Percentiles rank a stretch among this genome's conserved stretches.
Conservation (phyloP, 495 filamentous ascomycete genomes). For the Aspergillus asperescens region DNA sequence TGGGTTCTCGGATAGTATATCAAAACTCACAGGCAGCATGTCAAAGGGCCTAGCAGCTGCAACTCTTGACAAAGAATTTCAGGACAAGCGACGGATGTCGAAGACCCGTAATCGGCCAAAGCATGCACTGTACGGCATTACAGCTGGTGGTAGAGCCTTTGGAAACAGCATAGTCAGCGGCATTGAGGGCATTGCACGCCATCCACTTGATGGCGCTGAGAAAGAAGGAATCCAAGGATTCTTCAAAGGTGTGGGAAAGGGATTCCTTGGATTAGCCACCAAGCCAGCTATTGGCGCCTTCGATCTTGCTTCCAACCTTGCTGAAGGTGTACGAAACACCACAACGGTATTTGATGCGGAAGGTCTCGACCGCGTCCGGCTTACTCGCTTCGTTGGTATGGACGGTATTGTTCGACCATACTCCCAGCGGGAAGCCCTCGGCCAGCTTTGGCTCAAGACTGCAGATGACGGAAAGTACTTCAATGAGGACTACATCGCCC, state of each 20-base stretch:
- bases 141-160: conserved; percentile 90
- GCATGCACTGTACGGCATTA: conserved; percentile 94
- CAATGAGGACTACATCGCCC: conserved; percentile 94
- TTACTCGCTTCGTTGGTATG: conserved; percentile 83
- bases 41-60: conserved; percentile 93
- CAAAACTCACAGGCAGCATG: conserved; percentile 93
- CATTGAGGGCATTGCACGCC: conserved; percentile 84
- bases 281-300: conserved; percentile 97
- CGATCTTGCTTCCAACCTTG: conserved; percentile 92
- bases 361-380: conserved; percentile 86
- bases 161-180: conserved; percentile 87
- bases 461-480: conserved; percentile 96
- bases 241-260: conserved; percentile 96
- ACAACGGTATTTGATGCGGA: conserved; percentile 96
- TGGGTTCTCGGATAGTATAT: conserved; percentile 90
- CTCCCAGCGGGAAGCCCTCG: conserved; percentile 90
- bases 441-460: conserved; percentile 98
- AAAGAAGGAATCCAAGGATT: conserved; percentile 91
- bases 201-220: conserved; percentile 92
- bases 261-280: conserved; percentile 83
- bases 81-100: conserved; percentile 90
- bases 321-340: conserved; percentile 95
- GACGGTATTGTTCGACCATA: conserved; percentile 95
- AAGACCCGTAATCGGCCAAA: conserved; percentile 90
- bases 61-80: conserved; percentile 96